Evolutionary conservation across 2,329 filamentous ascomycete genomes (phyloP), one percentile per base, ranked within the genome.

Genomic region (Esteya vermicola): DNA sequence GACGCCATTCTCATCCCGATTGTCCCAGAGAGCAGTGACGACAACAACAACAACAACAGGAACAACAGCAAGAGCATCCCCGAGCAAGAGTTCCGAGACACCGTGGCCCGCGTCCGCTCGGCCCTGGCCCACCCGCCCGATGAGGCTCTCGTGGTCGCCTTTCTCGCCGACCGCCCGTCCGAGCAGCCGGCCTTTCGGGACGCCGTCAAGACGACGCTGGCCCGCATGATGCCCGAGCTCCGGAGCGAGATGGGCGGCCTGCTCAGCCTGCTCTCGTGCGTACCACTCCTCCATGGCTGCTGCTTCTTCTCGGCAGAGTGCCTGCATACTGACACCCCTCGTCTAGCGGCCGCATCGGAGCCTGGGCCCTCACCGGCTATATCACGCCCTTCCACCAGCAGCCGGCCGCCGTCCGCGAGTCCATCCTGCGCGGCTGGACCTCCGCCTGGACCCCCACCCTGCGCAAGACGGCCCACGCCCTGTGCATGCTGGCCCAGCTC

Each of bases 321-420:
- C n/a, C n/a, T n/a, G n/a, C n/a, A n/a, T n/a, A n/a, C n/a, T n/a
- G n/a, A n/a, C n/a, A n/a, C n/a, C n/a, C 26, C 4, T 28, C 12
- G n/a, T 20, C 8, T 68, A 72, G 26, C 8, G 23, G 36, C 6
- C 39, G 38, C 7, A 54, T 68, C 4, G 80, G 80, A 21, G 74
- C 75, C 21, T 57, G 81, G 16, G 54, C 81, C 6, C 61, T 84
- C 35, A 85, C 81, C 0, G 79, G 81, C n/a, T 72, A 76, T 52
- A 64, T 70, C 47, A 72, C 67, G 0, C 73, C 78, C 2, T 56
- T 85, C 34, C 64, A 73, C 39, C 59, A 72, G 38, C 79, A 83
- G 47, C 69, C 80, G 1, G 48, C 75, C 18, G 56, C 67, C 26
- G 60, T 73, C 16, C 72, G 81, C 28, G 69, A 81, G 52, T 60